Evolutionary conservation across 805 yeast genomes (phyloP).

Genomic region (Isabelozyma heimii): DNA sequence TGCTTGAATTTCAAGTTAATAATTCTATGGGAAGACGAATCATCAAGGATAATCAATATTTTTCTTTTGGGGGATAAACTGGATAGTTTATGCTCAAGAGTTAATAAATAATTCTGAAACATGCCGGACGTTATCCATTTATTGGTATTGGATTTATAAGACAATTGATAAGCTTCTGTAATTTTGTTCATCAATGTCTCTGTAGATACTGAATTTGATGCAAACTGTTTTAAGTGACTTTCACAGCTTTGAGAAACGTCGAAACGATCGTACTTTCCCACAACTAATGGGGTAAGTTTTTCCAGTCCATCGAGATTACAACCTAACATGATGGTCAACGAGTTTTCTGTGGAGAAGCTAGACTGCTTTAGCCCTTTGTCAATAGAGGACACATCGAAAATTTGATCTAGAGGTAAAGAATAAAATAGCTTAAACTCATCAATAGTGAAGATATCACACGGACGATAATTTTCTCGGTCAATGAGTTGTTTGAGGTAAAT

Average conservation of each 20-base stretch:
- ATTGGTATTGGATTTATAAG: slow-evolving; percentile 58
- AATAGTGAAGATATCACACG: slow-evolving; percentile 54
- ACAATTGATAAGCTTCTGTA: slow-evolving; percentile 48
- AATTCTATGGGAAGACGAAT: slow-evolving; percentile 61
- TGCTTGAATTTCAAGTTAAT: slow-evolving; percentile 37
- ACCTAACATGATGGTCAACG: slow-evolving; percentile 57
- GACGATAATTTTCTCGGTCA: slow-evolving; percentile 33
- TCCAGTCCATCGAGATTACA: slow-evolving; percentile 63
- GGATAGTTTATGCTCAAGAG: slow-evolving; percentile 58
- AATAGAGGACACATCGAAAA: slow-evolving; percentile 44
- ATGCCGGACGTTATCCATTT: slow-evolving; percentile 63
- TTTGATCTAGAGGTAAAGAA: slow-evolving; percentile 58
- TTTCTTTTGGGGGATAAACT: slow-evolving; percentile 41
- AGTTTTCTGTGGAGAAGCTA: slow-evolving; percentile 36
- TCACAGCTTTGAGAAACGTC: slow-evolving; percentile 29
- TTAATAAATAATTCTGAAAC: slow-evolving; percentile 60
- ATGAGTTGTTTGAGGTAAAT: slow-evolving; percentile 34
- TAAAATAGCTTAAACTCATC: slow-evolving; percentile 62
- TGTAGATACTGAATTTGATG: slow-evolving; percentile 7
- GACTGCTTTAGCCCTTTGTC: slow-evolving; percentile 42
- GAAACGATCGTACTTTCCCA: slow-evolving; percentile 54
- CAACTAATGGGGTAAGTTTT: slow-evolving; percentile 57
- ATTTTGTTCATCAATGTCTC: slow-evolving; percentile 37
- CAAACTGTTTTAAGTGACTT: slow-evolving; percentile 14
- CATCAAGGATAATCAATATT: slow-evolving; percentile 56